A percentile compares a stretch with the other conserved stretches of the same genome.
phyloP scores from a whole-genome alignment of 441 rosid species.

The Euphorbia schlechtendalii region DNA sequence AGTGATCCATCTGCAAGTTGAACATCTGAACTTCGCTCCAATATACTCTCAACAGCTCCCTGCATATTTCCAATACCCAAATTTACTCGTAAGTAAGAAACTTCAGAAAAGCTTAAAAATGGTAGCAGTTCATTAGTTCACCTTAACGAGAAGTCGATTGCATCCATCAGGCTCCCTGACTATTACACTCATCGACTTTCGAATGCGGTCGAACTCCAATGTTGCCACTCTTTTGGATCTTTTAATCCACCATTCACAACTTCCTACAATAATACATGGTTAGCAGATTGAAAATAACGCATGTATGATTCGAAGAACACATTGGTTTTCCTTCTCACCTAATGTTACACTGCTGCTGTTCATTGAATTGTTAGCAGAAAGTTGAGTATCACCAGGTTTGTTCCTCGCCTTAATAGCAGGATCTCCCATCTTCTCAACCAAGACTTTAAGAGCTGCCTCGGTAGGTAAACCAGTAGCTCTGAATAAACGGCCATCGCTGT shows the following conservation, averaged over 20 bases:
- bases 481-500: conserved; percentile 59
- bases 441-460: conserved; percentile 87
- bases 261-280: conserved; percentile 31
- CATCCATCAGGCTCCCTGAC: conserved; percentile 50
- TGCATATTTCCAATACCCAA: conserved; percentile 21
- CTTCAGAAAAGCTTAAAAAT: not conserved
- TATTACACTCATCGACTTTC: conserved; percentile 86
- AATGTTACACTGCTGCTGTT: conserved; percentile 53
- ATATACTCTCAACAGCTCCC: conserved; percentile 87
- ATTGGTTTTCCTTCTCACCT: conserved; percentile 35
- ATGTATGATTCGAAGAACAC: not conserved
- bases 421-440: conserved; percentile 90
- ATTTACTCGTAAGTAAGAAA: not conserved
- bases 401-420: conserved; percentile 47
- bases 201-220: conserved; percentile 76
- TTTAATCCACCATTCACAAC: conserved; percentile 78
- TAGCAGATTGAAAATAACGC: no score
- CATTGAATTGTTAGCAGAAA: conserved; percentile 50
- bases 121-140: conserved; percentile 23
- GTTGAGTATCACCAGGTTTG: conserved; percentile 42
- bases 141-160: conserved; percentile 81
- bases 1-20: conserved; percentile 85
- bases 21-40: conserved; percentile 62
- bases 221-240: conserved; percentile 64
- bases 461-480: conserved; percentile 92